Percentiles rank a stretch among this genome's conserved stretches.
Conservation (phyloP, 1,139 yeast species). For the Saccharomyces hybrid region DNA sequence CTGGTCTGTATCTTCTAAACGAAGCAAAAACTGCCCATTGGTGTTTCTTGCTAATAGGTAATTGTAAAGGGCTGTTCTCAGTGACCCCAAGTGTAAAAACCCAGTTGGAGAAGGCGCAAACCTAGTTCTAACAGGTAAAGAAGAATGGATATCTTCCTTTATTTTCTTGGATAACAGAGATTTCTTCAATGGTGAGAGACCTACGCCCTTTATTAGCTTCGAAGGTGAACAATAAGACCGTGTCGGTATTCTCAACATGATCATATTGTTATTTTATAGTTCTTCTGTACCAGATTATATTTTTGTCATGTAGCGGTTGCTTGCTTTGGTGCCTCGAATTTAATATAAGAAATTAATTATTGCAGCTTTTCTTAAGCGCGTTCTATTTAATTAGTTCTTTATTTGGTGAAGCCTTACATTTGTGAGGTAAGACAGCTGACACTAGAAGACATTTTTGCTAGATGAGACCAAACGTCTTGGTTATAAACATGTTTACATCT, state of each 20-base stretch:
- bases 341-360: background rate
- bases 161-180: constrained; percentile 22
- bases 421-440: background rate
- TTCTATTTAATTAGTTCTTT: background rate
- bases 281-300: background rate
- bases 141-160: constrained; percentile 37
- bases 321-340: background rate
- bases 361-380: background rate
- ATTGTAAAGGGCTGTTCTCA: constrained; percentile 88
- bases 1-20: constrained; percentile 91
- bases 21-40: constrained; percentile 68
- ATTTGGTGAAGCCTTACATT: background rate
- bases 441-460: background rate
- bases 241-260: background rate
- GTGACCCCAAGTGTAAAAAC: constrained; percentile 78
- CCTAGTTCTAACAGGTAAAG: constrained; percentile 69
- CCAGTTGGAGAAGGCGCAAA: constrained; percentile 99
- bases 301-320: background rate
- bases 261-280: background rate
- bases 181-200: constrained; percentile 7
- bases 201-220: background rate
- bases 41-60: constrained; percentile 74
- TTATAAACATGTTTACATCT: background rate
- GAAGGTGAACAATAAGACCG: background rate
- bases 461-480: background rate